A percentile compares a stretch with the other conserved stretches of the same genome.
Conservation (phyloP, 1,284 basidiomycete species). For the Entoloma clypeatum region DNA sequence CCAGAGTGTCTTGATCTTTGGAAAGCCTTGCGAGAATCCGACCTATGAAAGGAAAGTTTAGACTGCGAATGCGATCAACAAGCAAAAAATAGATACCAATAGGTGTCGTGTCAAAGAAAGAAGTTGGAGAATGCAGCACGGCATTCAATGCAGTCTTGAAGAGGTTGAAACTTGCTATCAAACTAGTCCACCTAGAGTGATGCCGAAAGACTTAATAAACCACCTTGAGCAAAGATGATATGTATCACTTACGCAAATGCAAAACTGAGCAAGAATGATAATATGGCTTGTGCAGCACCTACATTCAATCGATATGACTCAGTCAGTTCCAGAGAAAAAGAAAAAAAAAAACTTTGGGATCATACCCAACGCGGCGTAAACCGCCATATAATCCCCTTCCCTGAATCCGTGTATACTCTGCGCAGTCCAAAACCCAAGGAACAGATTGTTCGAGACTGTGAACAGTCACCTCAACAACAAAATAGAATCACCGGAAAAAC, state of each 20-base stretch:
- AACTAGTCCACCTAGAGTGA: constrained; percentile 45
- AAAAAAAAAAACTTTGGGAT: too few species aligned
- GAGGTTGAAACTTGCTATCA: constrained; percentile 56
- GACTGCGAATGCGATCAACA: not conserved
- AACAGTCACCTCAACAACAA: not conserved
- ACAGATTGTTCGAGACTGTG: constrained; percentile 41
- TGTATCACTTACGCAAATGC: constrained; percentile 43
- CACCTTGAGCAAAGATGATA: not conserved
- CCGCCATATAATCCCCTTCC: constrained; percentile 62
- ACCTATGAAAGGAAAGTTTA: constrained; percentile 31
- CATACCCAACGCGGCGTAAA: constrained; percentile 59
- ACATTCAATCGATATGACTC: not conserved
- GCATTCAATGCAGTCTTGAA: constrained; percentile 54
- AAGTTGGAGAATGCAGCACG: constrained; percentile 65
- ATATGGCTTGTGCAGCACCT: constrained; percentile 46
- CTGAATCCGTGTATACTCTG: constrained; percentile 41
- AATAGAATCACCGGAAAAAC: not conserved
- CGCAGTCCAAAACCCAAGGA: constrained; percentile 47
- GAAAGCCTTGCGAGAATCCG: constrained; percentile 56
- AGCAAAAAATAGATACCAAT: constrained; percentile 43
- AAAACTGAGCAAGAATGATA: constrained; percentile 52
- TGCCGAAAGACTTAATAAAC: not conserved
- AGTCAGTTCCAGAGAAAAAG: too few species aligned
- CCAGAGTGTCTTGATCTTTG: constrained; percentile 60
- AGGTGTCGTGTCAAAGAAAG: constrained; percentile 83